Percentiles rank a stretch among this genome's conserved stretches.
Evolutionary conservation across 495 filamentous ascomycete genomes (phyloP).

Genomic region (Lophium mytilinum): DNA sequence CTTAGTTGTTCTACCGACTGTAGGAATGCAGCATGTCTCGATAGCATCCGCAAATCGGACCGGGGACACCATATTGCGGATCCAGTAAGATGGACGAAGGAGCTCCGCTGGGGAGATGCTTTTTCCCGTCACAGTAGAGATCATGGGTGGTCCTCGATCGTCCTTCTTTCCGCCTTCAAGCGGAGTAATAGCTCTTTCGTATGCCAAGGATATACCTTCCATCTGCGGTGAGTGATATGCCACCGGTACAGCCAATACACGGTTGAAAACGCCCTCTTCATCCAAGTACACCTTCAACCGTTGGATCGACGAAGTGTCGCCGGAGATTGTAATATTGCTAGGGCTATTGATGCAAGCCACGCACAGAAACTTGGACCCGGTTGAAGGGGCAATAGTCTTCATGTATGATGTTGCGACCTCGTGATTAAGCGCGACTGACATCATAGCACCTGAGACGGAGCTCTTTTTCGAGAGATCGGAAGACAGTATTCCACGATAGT

Average conservation of each 20-base stretch:
- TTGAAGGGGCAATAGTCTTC: neutral
- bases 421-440: neutral
- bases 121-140: neutral
- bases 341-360: conserved; percentile 5
- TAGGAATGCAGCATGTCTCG: too few species aligned
- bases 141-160: neutral
- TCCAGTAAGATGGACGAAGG: conserved; percentile 4
- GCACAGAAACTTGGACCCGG: neutral
- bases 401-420: neutral
- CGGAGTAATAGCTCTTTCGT: neutral
- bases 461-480: neutral
- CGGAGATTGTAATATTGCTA: conserved; percentile 8
- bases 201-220: neutral
- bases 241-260: neutral
- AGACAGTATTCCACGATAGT: conserved; percentile 3
- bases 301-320: conserved; percentile 6
- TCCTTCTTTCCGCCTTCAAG: neutral
- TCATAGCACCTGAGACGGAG: conserved; percentile 1
- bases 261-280: neutral
- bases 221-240: conserved; percentile 21
- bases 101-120: neutral
- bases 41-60: conserved; percentile 12
- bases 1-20: too few species aligned
- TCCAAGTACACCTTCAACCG: neutral
- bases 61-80: conserved; percentile 6